phyloP scores from a whole-genome alignment of 2,329 filamentous ascomycete species.

The Geosmithia putterillii region DNA sequence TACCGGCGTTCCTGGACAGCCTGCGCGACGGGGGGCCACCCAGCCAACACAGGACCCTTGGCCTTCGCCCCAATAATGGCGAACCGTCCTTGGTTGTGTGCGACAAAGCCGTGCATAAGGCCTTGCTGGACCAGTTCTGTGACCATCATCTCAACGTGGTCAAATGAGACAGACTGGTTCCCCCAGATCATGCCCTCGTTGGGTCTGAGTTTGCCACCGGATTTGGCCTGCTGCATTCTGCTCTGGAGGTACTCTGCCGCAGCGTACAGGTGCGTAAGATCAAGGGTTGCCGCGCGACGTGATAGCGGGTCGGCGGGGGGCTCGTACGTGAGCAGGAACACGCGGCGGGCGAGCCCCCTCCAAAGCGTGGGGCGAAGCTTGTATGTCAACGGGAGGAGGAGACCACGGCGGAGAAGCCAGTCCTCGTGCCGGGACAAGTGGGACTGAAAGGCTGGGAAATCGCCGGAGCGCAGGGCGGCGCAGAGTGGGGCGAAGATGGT shows the following conservation, averaged over 20 bases:
- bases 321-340: conserved; percentile 69
- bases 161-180: conserved; percentile 43
- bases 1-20: conserved; percentile 51
- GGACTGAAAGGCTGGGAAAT: conserved; percentile 61
- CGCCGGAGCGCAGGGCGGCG: conserved; percentile 56
- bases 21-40: conserved; percentile 65
- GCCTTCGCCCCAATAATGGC: conserved; percentile 70
- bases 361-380: conserved; percentile 73
- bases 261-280: conserved; percentile 54
- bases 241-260: conserved; percentile 55
- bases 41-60: conserved; percentile 51
- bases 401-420: conserved; percentile 66
- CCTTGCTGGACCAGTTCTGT: conserved; percentile 69
- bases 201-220: conserved; percentile 33
- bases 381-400: conserved; percentile 64
- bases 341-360: conserved; percentile 67
- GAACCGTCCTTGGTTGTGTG: conserved; percentile 63
- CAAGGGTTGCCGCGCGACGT: conserved; percentile 60
- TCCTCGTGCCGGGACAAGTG: conserved; percentile 51
- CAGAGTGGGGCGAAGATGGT: conserved; percentile 64
- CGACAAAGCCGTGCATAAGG: conserved; percentile 72
- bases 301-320: conserved; percentile 42
- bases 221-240: conserved; percentile 36
- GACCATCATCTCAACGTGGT: conserved; percentile 67
- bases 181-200: conserved; percentile 52